phyloP scores from a whole-genome alignment of 495 filamentous ascomycete species.

The Glarea lozoyensis region DNA sequence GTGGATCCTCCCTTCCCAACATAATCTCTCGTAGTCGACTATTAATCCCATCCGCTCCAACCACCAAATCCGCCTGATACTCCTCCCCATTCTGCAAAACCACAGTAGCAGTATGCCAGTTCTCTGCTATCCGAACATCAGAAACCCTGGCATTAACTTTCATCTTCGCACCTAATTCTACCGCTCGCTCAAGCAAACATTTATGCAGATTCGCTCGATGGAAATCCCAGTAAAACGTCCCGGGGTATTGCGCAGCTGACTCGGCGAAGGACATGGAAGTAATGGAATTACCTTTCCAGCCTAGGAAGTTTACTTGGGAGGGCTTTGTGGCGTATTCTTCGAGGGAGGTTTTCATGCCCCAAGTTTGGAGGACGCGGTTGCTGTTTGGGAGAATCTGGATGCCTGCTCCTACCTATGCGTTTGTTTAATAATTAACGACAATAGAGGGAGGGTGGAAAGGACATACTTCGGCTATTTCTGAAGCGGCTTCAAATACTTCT shows the following conservation, averaged over 20 bases:
- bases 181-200: slow-evolving; percentile 40
- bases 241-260: slow-evolving; percentile 33
- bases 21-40: slow-evolving; percentile 40
- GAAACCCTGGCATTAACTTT: slow-evolving; percentile 32
- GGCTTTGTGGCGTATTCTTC: slow-evolving; percentile 27
- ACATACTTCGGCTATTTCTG: slow-evolving; percentile 45
- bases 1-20: slow-evolving; percentile 31
- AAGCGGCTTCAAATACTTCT: slow-evolving; percentile 52
- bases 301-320: slow-evolving; percentile 13
- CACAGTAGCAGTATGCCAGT: slow-evolving; percentile 18
- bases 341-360: slow-evolving; percentile 29
- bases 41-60: slow-evolving; percentile 52
- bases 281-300: slow-evolving; percentile 11
- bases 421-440: neutral
- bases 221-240: slow-evolving; percentile 46
- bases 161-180: slow-evolving; percentile 43
- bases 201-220: slow-evolving; percentile 52
- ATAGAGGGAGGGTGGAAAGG: neutral
- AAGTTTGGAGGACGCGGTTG: slow-evolving; percentile 36
- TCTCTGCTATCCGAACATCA: slow-evolving; percentile 1
- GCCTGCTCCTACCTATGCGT: slow-evolving; percentile 41
- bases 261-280: slow-evolving; percentile 23
- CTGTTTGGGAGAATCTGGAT: slow-evolving; percentile 53
- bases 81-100: slow-evolving; percentile 24
- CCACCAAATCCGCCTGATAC: slow-evolving; percentile 40